A percentile compares a stretch with the other conserved stretches of the same genome.
These are phyloP conservation scores for Sporodiniella umbellata DNA, from an alignment of 371 early-diverging fungal genomes.

Conservation along the genomic window DNA sequence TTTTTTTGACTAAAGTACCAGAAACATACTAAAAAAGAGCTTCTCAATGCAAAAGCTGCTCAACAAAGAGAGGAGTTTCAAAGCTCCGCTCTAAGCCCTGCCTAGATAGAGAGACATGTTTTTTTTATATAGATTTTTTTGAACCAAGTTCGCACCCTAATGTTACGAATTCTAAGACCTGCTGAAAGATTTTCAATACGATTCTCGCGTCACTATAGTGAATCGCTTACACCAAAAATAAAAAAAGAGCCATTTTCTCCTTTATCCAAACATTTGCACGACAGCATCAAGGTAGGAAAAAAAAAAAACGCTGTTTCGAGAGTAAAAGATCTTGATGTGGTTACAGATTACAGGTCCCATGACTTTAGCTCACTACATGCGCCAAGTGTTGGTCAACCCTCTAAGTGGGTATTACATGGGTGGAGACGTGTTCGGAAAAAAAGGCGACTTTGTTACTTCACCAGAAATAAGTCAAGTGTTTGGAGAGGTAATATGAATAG, in stretches of 20 bases:
- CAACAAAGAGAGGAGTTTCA: too few species aligned
- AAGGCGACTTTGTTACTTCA: slow-evolving; percentile 94
- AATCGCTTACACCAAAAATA: neutral
- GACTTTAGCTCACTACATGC: slow-evolving; percentile 86
- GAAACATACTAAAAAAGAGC: too few species aligned
- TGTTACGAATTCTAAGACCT: slow-evolving; percentile 14
- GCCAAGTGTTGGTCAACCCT: slow-evolving; percentile 84
- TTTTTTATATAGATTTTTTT: too few species aligned
- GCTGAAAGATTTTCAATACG: neutral
- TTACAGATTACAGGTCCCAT: slow-evolving; percentile 85
- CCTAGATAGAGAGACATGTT: too few species aligned
- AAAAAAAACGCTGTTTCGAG: neutral
- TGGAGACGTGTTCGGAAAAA: slow-evolving; percentile 88
- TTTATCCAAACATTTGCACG: slow-evolving; percentile 58
- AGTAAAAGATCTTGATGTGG: too few species aligned
- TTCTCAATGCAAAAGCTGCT: too few species aligned
- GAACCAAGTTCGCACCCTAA: neutral
- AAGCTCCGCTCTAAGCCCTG: slow-evolving; percentile 1
- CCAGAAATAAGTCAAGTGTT: slow-evolving; percentile 98
- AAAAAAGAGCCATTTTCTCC: slow-evolving; percentile 57
- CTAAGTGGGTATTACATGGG: slow-evolving; percentile 91
- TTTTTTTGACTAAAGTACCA: too few species aligned
- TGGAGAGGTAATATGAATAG: slow-evolving; percentile 83
- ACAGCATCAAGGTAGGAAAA: slow-evolving; percentile 55
- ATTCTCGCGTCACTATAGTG: slow-evolving; percentile 4